These are phyloP conservation scores for Boletus subcaerulescens DNA, from an alignment of 768 basidiomycete species.

Conservation along the genomic window DNA sequence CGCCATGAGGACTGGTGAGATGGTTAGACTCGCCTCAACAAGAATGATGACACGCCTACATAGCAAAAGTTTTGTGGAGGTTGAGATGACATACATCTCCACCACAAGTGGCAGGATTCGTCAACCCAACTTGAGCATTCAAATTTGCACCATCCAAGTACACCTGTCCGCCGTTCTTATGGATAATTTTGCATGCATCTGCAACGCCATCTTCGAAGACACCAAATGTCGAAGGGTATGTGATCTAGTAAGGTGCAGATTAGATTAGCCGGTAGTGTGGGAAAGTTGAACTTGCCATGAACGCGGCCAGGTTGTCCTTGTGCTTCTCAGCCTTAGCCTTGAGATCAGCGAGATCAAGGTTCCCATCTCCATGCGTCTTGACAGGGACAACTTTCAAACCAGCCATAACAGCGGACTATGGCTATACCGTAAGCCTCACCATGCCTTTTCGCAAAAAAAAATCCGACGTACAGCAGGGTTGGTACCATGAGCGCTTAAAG, in stretches of 20 bases:
- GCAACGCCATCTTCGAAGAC: constrained; percentile 93
- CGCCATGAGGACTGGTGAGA: constrained; percentile 80
- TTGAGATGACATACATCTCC: constrained; percentile 99
- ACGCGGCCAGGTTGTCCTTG: constrained; percentile 89
- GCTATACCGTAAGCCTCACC: constrained; percentile 13
- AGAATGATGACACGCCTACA: constrained; percentile 46
- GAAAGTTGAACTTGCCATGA: constrained; percentile 65
- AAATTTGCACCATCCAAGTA: constrained; percentile 96
- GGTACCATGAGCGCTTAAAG: constrained; percentile 95
- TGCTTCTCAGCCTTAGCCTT: constrained; percentile 84
- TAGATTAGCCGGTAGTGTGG: constrained; percentile 4
- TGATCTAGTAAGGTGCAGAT: constrained; percentile 55
- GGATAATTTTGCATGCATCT: constrained; percentile 89
- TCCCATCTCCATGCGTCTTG: constrained; percentile 84
- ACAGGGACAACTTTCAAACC: constrained; percentile 96
- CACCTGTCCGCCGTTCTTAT: constrained; percentile 94
- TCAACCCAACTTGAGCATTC: constrained; percentile 91
- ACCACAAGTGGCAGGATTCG: constrained; percentile 91
- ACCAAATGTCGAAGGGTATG: constrained; percentile 96
- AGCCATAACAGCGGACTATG: constrained; percentile 92
- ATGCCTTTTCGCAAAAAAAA: background rate
- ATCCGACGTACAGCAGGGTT: constrained; percentile 80
- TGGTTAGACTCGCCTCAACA: background rate
- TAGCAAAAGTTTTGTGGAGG: constrained; percentile 96
- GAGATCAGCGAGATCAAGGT: constrained; percentile 85